Base-by-base conservation (phyloP, 2,329 filamentous ascomycete species). In the Claviceps cyperi region DNA sequence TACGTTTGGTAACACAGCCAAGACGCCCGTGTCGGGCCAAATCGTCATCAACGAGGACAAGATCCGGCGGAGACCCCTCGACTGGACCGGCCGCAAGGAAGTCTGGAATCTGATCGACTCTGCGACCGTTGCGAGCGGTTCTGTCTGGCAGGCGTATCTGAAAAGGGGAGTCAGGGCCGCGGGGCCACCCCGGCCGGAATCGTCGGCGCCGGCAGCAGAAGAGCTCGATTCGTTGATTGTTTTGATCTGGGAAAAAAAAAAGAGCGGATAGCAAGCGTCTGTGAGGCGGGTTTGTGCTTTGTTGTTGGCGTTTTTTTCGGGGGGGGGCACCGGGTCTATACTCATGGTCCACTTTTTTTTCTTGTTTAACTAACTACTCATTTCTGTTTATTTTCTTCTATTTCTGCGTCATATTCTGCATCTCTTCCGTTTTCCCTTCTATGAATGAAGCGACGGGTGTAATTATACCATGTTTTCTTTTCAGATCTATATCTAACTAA, bases 141-240 rank as follows among this genome's bases (percentile, higher is more conserved):
- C 64, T 41, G 66, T 74, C 2, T 69, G 70, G 69, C 71, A 74
- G 61, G 69, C 68, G 0, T 75, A 74, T 43, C 58, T 72, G 17
- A 71, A 69, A 48, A 61, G 50, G 37, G 59, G 58, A 49, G 38
- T 50, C 17, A 52, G 43, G 22, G 21, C 36, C 4, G n/a, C 35
- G 43, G 43, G n/a, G 55, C 59, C 6, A 13, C 17, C 13, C 38
- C 54, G 57, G 39, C 49, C 54, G 8, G 44, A 53, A 49, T 4
- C 24, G n/a, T n/a, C 15, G 17, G 32, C 40, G 32, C 35, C n/a
- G 48, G 19, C 35, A n/a, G 52, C 53, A 5, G 57, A 60, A 5
- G 58, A 62, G 32, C 55, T 63, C 2, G 67, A 70, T 51, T 70
- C 68, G 21, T 58, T 70, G 4, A 64, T 71, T 54, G 59, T 70